A percentile compares a stretch with the other conserved stretches of the same genome.
These are phyloP conservation scores for Pythium biforme DNA, from an alignment of 352 stramenopile genomes.

Conservation along the genomic window DNA sequence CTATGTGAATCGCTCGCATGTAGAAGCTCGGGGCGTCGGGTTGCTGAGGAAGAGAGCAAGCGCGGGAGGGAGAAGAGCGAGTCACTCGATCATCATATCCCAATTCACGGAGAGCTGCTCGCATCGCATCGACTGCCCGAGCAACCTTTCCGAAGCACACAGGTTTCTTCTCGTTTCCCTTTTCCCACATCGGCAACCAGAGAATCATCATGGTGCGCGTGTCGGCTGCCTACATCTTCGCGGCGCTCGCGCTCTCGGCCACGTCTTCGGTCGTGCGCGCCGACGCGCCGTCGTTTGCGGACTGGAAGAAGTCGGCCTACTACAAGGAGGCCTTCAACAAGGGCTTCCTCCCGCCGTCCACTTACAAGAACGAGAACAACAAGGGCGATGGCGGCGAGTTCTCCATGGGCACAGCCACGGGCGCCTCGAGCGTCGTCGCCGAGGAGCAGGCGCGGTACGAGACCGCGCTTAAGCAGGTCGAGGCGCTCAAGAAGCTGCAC, in stretches of 20 bases:
- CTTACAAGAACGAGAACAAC: conserved; percentile 21
- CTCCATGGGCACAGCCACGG: conserved; percentile 24
- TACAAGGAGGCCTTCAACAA: conserved; percentile 30
- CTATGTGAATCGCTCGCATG: background rate
- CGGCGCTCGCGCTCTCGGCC: conserved; percentile 9
- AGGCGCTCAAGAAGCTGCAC: conserved; percentile 44
- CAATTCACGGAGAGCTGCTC: conserved; percentile 21
- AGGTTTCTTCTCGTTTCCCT: background rate
- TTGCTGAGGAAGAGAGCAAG: conserved; percentile 3
- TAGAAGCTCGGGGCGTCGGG: background rate
- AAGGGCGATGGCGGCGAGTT: conserved; percentile 30
- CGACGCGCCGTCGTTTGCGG: conserved; percentile 14
- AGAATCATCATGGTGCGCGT: conserved; percentile 14
- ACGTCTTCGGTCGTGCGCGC: conserved; percentile 3
- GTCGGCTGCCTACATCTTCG: conserved; percentile 11
- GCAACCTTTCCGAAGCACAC: background rate
- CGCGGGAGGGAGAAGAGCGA: background rate
- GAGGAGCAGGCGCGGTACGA: conserved; percentile 57
- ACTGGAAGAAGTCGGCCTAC: conserved; percentile 25
- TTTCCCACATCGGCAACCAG: background rate
- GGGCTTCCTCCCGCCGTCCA: conserved; percentile 19
- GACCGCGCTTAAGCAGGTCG: conserved; percentile 37
- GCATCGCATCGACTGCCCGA: conserved; percentile 6
- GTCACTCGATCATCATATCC: conserved; percentile 6
- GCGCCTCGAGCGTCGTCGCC: conserved; percentile 4